phyloP scores from a whole-genome alignment of 495 filamentous ascomycete genomes.

The Parachaetomium inaequale region DNA sequence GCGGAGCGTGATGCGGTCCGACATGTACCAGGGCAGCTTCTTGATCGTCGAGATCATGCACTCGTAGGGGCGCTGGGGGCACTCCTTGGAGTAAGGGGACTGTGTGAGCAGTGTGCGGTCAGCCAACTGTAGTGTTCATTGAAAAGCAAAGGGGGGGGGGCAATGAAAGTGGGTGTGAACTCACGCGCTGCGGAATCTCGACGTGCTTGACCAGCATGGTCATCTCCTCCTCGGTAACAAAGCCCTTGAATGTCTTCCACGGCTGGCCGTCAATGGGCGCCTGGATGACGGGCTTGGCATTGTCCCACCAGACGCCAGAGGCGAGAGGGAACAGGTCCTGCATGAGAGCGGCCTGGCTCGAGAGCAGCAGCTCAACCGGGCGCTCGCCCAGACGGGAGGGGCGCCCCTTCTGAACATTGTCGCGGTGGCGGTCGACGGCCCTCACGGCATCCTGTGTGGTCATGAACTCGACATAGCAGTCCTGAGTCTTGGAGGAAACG shows the following conservation, averaged over 20 bases:
- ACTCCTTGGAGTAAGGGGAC: slow-evolving; percentile 62
- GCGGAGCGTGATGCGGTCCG: slow-evolving; percentile 58
- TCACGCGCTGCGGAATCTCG: slow-evolving; percentile 63
- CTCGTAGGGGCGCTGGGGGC: slow-evolving; percentile 70
- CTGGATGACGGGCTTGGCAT: slow-evolving; percentile 45
- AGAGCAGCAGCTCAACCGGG: slow-evolving; percentile 58
- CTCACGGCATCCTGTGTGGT: slow-evolving; percentile 51
- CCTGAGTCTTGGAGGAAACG: slow-evolving; percentile 70
- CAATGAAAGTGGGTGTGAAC: slow-evolving; percentile 27
- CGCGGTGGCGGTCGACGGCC: slow-evolving; percentile 47
- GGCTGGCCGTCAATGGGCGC: slow-evolving; percentile 37
- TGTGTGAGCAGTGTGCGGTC: slow-evolving; percentile 25
- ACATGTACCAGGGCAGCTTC: slow-evolving; percentile 71
- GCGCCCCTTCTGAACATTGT: slow-evolving; percentile 30
- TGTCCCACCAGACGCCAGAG: slow-evolving; percentile 59
- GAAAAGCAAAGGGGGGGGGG: too few relatives aligned
- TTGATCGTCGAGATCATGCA: slow-evolving; percentile 68
- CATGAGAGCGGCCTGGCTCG: slow-evolving; percentile 59
- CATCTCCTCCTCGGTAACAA: slow-evolving; percentile 69
- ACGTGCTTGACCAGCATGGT: slow-evolving; percentile 62
- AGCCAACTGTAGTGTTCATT: background rate
- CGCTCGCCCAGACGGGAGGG: slow-evolving; percentile 60
- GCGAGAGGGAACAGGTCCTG: slow-evolving; percentile 65
- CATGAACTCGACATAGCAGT: slow-evolving; percentile 68
- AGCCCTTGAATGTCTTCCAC: slow-evolving; percentile 68